A percentile compares a stretch with the other conserved stretches of the same genome.
These are phyloP conservation scores for Carex littledalei DNA, from an alignment of 176 grass and related monocot genomes.

Conservation along the genomic window DNA sequence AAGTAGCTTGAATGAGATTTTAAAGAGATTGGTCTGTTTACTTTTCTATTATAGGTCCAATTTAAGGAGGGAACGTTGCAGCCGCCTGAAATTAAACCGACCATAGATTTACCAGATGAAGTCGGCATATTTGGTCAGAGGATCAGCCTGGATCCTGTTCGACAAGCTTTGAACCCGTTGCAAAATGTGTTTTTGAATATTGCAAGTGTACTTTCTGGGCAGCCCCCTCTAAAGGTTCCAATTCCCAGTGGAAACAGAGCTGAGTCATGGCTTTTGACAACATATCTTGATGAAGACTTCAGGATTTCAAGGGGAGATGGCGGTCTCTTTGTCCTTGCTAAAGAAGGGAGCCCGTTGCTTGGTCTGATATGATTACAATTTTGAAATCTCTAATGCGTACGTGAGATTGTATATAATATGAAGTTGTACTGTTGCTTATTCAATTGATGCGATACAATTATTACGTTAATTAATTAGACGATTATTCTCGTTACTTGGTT, in stretches of 20 bases:
- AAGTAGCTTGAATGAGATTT: neutral
- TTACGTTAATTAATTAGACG: neutral
- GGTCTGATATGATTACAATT: slow-evolving; percentile 33
- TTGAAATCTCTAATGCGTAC: neutral
- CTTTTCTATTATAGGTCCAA: slow-evolving; percentile 47
- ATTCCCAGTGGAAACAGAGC: slow-evolving; percentile 53
- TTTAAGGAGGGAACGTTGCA: slow-evolving; percentile 85
- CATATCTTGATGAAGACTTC: slow-evolving; percentile 80
- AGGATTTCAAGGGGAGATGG: slow-evolving; percentile 92
- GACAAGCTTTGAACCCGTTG: slow-evolving; percentile 50
- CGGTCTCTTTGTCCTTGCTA: slow-evolving; percentile 79
- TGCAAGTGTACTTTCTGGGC: slow-evolving; percentile 63
- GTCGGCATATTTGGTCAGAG: slow-evolving; percentile 79
- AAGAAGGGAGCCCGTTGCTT: slow-evolving; percentile 74
- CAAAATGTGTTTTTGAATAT: slow-evolving; percentile 59
- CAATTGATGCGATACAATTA: neutral
- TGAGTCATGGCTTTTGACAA: slow-evolving; percentile 79
- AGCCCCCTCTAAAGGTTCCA: slow-evolving; percentile 62
- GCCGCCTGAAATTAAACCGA: slow-evolving; percentile 58
- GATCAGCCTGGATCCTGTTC: slow-evolving; percentile 63
- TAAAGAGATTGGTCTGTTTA: neutral
- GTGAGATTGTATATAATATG: slow-evolving; percentile 1
- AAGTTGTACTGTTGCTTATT: neutral
- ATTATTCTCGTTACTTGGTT: neutral
- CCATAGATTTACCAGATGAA: slow-evolving; percentile 57